Percentiles rank a stretch among this genome's conserved stretches.
Conservation (phyloP, 108 stramenopile species). For the Cyclotella sp. region DNA sequence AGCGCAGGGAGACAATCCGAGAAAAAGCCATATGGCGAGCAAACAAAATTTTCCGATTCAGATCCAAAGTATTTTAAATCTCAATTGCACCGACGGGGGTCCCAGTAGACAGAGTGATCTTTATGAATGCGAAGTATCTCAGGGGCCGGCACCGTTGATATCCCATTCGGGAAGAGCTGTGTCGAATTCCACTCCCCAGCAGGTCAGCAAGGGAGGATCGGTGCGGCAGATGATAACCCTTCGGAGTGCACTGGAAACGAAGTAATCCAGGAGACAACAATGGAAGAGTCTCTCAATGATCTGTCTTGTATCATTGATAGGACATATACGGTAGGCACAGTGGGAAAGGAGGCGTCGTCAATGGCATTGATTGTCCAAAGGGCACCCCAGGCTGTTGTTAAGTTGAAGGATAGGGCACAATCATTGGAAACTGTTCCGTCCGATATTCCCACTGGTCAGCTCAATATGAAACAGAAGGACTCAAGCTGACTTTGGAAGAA, state of each 20-base stretch:
- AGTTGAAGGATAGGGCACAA: not conserved
- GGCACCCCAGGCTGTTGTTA: not conserved
- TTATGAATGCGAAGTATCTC: no score
- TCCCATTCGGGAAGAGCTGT: no score
- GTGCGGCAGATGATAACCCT: no score
- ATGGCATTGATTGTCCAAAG: conserved; percentile 16
- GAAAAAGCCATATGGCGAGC: not conserved
- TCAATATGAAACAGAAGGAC: conserved; percentile 7
- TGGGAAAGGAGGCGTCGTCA: not conserved
- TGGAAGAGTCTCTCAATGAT: not conserved
- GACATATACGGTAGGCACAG: not conserved
- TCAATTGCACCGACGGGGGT: not conserved
- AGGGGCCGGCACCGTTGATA: no score
- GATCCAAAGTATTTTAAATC: not conserved
- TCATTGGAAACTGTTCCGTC: not conserved
- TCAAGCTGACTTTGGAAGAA: conserved; percentile 20
- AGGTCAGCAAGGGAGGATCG: no score
- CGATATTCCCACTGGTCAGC: not conserved
- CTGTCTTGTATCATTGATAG: not conserved
- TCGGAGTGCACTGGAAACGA: not conserved
- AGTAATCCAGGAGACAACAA: not conserved
- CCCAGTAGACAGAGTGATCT: no score
- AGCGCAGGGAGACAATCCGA: not conserved
- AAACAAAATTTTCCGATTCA: not conserved
- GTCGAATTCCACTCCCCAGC: no score